Conservation (phyloP, 305 asterid species). For the Salvia sclarea region DNA sequence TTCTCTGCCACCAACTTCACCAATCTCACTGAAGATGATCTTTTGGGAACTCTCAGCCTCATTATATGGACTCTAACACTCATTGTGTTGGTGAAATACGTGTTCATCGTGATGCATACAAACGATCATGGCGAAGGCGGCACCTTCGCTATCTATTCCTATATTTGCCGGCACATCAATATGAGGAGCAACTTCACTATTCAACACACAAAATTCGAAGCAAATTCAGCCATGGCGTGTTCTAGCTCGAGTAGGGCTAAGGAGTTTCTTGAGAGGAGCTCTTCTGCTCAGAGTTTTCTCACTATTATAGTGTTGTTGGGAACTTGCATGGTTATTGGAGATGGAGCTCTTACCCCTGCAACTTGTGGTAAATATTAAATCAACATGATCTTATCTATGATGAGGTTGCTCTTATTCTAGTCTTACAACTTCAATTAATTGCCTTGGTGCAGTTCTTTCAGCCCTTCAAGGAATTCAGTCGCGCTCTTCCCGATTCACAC, state of each 20-base stretch:
- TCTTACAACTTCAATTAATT: too few species aligned
- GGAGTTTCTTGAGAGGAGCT: slow-evolving; percentile 50
- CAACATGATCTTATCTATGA: too few species aligned
- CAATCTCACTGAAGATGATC: slow-evolving; percentile 53
- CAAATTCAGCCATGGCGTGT: slow-evolving; percentile 34
- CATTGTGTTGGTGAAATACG: slow-evolving; percentile 58
- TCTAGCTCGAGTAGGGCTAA: too few species aligned
- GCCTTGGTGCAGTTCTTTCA: slow-evolving; percentile 50
- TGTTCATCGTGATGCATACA: slow-evolving; percentile 59
- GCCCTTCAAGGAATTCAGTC: slow-evolving; percentile 76
- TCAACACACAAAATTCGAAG: slow-evolving; percentile 36
- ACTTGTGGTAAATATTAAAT: slow-evolving; percentile 73
- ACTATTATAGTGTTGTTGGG: slow-evolving; percentile 56
- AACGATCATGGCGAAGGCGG: slow-evolving; percentile 81
- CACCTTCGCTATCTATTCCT: slow-evolving; percentile 64
- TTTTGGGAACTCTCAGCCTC: slow-evolving; percentile 64
- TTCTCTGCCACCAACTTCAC: slow-evolving; percentile 51
- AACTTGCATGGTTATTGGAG: slow-evolving; percentile 83
- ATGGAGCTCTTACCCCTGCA: slow-evolving; percentile 80
- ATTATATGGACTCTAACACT: slow-evolving; percentile 62
- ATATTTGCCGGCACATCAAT: slow-evolving; percentile 49
- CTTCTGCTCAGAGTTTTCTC: slow-evolving; percentile 43
- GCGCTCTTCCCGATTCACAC: slow-evolving; percentile 55
- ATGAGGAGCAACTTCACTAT: slow-evolving; percentile 47
- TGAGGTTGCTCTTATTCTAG: too few species aligned